Percentiles rank a stretch among this genome's conserved stretches.
phyloP scores from a whole-genome alignment of 257 asterid species.

The Buddleja alternifolia region DNA sequence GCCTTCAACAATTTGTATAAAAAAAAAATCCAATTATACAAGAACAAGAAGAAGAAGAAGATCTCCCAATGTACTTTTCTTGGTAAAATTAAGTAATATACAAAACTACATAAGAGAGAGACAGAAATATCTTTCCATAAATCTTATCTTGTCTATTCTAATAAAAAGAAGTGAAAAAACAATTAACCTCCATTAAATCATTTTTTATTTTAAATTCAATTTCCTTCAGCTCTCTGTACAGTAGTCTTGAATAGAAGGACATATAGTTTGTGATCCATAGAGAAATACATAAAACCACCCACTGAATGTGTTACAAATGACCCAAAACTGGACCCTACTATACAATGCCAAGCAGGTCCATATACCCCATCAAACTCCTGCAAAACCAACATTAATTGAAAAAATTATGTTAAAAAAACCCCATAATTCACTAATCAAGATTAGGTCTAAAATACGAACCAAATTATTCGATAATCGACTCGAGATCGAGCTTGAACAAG shows the following conservation, averaged over 20 bases:
- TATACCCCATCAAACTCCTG: slow-evolving; percentile 78
- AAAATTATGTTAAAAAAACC: not conserved
- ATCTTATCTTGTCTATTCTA: slow-evolving; percentile 33
- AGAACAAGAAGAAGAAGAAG: slow-evolving; percentile 1
- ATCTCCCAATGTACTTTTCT: slow-evolving; percentile 28
- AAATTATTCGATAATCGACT: too few species aligned
- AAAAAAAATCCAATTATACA: slow-evolving; percentile 22
- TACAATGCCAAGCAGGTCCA: slow-evolving; percentile 88
- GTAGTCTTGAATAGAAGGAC: slow-evolving; percentile 71
- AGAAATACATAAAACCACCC: slow-evolving; percentile 71
- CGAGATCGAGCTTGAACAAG: too few species aligned
- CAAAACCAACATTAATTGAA: slow-evolving; percentile 31
- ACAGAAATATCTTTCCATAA: slow-evolving; percentile 29
- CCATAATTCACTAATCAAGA: slow-evolving; percentile 29
- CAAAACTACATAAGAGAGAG: slow-evolving; percentile 38
- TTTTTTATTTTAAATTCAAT: not conserved
- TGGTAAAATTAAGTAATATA: slow-evolving; percentile 36
- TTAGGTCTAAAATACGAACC: too few species aligned
- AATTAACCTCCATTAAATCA: slow-evolving; percentile 21
- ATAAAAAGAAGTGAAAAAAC: not conserved
- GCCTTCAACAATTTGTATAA: slow-evolving; percentile 20
- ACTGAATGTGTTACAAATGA: slow-evolving; percentile 78
- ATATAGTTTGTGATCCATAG: slow-evolving; percentile 72
- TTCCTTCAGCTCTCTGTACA: slow-evolving; percentile 52
- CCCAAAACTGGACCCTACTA: slow-evolving; percentile 80